Percentiles rank a stretch among this genome's conserved stretches.
Conservation (phyloP, 108 stramenopile species). For the Pseudonitzschia multistriata region DNA sequence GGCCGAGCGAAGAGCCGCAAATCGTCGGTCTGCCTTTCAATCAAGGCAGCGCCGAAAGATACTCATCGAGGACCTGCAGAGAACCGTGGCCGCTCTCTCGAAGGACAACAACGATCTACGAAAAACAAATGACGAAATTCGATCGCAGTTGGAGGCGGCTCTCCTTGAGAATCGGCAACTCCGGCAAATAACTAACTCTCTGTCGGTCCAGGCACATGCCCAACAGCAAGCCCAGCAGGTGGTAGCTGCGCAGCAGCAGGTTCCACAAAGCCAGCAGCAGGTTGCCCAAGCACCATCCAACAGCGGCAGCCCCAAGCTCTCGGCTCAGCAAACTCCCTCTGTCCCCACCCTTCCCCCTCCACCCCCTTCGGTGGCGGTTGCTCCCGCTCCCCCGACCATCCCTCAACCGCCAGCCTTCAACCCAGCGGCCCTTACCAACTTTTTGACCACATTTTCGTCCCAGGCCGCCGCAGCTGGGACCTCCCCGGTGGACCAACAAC, state of each 20-base stretch:
- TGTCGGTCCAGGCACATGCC: constrained; percentile 5
- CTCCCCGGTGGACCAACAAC: background rate
- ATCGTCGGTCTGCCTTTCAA: constrained; percentile 58
- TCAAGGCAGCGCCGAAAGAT: constrained; percentile 56
- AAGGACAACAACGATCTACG: constrained; percentile 46
- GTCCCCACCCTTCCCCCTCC: background rate
- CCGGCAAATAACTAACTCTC: constrained; percentile 9
- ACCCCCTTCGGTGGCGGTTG: background rate
- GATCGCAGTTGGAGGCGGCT: constrained; percentile 36
- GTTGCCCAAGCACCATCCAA: background rate
- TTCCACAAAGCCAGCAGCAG: background rate
- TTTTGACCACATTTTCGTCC: constrained; percentile 1
- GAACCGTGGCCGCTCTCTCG: constrained; percentile 36
- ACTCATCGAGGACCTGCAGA: constrained; percentile 52
- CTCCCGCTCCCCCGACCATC: background rate
- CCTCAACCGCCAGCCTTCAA: background rate
- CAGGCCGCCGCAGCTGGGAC: background rate
- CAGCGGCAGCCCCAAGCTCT: background rate
- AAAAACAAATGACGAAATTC: constrained; percentile 40
- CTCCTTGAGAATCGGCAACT: constrained; percentile 40
- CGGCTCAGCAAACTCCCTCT: background rate
- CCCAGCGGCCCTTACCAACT: background rate
- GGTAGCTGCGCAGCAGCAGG: background rate
- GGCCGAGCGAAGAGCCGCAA: constrained; percentile 47
- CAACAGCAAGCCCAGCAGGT: background rate